Base-by-base conservation (phyloP, 345 rosid species). In the Gossypium anomalum region DNA sequence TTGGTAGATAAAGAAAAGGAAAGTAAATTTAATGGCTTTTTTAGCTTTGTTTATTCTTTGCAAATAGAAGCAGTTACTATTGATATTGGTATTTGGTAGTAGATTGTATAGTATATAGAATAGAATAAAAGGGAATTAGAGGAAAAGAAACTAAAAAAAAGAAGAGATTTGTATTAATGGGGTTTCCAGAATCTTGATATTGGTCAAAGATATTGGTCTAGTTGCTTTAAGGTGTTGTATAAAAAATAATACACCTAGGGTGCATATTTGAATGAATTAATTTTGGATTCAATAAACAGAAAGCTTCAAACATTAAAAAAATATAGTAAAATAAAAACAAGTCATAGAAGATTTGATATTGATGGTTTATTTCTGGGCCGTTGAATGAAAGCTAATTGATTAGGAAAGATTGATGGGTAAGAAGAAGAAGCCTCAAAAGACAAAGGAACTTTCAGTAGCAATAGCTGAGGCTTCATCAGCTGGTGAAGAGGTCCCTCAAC, bases 371-470 rank as follows among this genome's bases (percentile, higher is more conserved):
- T 55, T 75, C 16, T 45, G 72, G 44, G 67, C 57, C 7, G 48
- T 69, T 20, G 66, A 5, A 47, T 17, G 17, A 41, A 29, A 56
- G 73, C 11, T 38, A 16, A 47, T 62, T 23, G 38, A 41, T 70
- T 7, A 62, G 68, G 41, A 69, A 71, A 63, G 23, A 56, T 60
- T 68, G 76, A 91, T 89, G 98, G 93, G 94, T 68, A 93, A 87
- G 89, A 90, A 81, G 82, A 93, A 87, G 89, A 91, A 87, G 88
- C 80, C 85, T 75, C 85, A 86, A 58, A 92, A 86, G 79, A 90
- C 94, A 19, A 90, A 89, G 80, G 94, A 90, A 77, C 80, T 89
- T 2, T 81, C 91, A 20, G 90, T 84, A 63, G 89, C 90, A 19
- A 85, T 78, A 80, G 92, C 87, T 55, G 91, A 87, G 70, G 84